phyloP scores from a whole-genome alignment of 257 asterid species.

The Gentiana macrophylla region DNA sequence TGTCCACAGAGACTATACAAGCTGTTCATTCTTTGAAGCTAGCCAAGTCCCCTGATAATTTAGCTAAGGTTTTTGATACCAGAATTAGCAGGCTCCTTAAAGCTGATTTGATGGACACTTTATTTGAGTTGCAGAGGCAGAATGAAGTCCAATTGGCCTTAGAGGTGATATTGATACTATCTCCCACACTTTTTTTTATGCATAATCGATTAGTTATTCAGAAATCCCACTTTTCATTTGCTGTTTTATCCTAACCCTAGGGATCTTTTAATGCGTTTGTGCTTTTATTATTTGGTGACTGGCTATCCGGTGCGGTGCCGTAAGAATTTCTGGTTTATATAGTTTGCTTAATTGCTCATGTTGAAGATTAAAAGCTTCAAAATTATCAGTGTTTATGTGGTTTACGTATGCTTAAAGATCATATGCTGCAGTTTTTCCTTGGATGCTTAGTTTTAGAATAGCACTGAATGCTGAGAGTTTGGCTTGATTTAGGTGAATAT shows the following conservation, averaged over 20 bases:
- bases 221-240: neutral
- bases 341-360: neutral
- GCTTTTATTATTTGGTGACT: no score
- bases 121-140: conserved; percentile 64
- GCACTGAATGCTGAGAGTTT: no score
- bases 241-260: no score
- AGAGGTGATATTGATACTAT: conserved; percentile 14
- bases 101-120: conserved; percentile 50
- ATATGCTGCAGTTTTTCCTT: no score
- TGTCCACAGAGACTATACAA: conserved; percentile 62
- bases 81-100: conserved; percentile 57
- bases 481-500: no score
- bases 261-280: no score
- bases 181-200: neutral
- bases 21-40: conserved; percentile 65
- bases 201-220: neutral
- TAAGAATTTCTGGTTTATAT: neutral
- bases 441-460: no score
- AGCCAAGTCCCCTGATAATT: conserved; percentile 37
- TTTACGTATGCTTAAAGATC: no score
- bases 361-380: no score
- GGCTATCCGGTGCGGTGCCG: no score
- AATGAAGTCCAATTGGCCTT: conserved; percentile 49
- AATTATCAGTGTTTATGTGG: no score
- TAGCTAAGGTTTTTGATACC: conserved; percentile 32